Evolutionary conservation across 1,284 basidiomycete genomes (phyloP).

Genomic region (Pisolithus thermaeus): DNA sequence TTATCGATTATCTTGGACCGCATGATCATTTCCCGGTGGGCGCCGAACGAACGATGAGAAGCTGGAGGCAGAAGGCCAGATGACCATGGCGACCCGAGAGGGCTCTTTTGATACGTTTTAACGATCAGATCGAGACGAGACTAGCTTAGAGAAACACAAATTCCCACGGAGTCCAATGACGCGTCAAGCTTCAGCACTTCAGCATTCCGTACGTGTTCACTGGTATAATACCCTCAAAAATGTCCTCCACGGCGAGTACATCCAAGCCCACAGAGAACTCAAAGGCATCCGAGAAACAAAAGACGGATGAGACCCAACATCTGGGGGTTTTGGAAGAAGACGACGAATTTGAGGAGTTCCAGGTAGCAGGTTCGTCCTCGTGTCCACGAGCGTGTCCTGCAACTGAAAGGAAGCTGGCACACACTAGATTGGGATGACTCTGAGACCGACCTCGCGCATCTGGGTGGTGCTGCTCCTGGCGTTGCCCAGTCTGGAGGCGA

Average conservation of each 20-base stretch:
- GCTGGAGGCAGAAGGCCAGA: too few species aligned
- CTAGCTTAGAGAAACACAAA: too few species aligned
- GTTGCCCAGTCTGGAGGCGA: conserved; percentile 69
- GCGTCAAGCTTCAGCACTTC: neutral
- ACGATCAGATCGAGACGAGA: too few species aligned
- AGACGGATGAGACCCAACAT: conserved; percentile 40
- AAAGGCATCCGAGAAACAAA: conserved; percentile 32
- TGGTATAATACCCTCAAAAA: conserved; percentile 1
- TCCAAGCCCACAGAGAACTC: conserved; percentile 32
- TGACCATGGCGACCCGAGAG: too few species aligned
- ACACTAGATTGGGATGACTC: conserved; percentile 78
- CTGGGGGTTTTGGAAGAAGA: conserved; percentile 78
- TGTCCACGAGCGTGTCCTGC: neutral
- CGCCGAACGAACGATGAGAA: too few species aligned
- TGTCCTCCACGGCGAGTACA: conserved; percentile 31
- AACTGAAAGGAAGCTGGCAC: neutral
- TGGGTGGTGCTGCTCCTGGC: conserved; percentile 65
- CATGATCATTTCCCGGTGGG: too few species aligned
- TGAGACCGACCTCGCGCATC: conserved; percentile 72
- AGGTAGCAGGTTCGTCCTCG: conserved; percentile 52
- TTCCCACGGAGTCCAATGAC: neutral
- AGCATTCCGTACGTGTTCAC: neutral
- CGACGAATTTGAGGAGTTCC: conserved; percentile 81
- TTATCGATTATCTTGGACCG: too few species aligned
- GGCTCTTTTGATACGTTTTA: too few species aligned